Evolutionary conservation across 208 protist genomes (phyloP), one percentile per base, ranked within the genome.

Genomic region (Acanthamoeba quina): DNA sequence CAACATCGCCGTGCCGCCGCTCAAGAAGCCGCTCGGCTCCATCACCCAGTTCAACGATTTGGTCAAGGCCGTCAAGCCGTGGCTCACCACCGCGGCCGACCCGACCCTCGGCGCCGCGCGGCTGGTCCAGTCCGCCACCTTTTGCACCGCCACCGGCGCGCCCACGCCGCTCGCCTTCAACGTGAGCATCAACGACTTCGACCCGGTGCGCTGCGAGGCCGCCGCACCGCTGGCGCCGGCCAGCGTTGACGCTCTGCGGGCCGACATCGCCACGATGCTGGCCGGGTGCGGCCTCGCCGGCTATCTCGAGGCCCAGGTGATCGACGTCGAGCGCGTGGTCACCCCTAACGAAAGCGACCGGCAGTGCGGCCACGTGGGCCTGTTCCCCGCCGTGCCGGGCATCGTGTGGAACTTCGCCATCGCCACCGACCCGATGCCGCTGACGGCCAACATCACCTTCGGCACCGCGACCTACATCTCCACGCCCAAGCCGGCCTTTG

Each of bases 321-420:
- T 90, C 56, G 24, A 24, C 34, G 56, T 70, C 24, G 31, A 41
- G 31, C 24, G 19, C 56, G 21, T 9, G 2, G 11, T 90, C 83
- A 70, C 19, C 21, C 37, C 64, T 60, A 49, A 66, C 31, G 80
- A 49, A 4, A 17, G 29, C 17, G 29, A 37, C 47, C 52, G 31
- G 19, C 52, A 70, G 52, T 88, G 80, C 34, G 80, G 80, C 56
- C 47, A 21, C 41, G 52, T 88, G 10, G 80, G 52, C 6, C 49
- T 88, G 6, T 58, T 88, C 52, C 80, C 80, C 26, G 47, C 80
- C 52, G 80, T 88, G 47, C 52, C 80, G 15, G 80, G 80, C 47
- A 47, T 66, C 52, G n/a, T 88, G 9, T 88, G 80, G 80, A 47
- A 15, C 49, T 64, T 88, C 2, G 80, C 47, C 52, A 24, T 88